Evolutionary conservation across 2,329 filamentous ascomycete species (phyloP), one percentile per base, ranked within the genome.

Genomic region (Penicillium sclerotiorum): DNA sequence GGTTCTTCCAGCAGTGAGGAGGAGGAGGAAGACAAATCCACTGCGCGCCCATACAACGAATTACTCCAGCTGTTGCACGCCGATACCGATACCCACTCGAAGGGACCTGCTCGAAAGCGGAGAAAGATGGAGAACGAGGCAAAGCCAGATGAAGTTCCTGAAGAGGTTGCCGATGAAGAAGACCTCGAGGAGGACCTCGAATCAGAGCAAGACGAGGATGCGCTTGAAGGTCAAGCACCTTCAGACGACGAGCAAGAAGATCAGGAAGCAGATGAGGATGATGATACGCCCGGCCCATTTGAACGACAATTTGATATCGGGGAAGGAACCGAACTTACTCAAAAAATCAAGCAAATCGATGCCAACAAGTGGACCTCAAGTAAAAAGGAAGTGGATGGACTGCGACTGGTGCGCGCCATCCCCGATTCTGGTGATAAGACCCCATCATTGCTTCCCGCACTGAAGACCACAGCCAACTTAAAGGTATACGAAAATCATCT

Each of bases 241-340:
- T 75, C 73, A 1, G 71, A 73, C 9, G 72, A 72, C 18, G 72
- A 72, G 39, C 70, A 74, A 42, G 63, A 68, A n/a, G 61, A 22
- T 4, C 55, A 70, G 20, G 65, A 56, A 28, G 49, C 44, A 9
- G 49, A 67, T 5, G 58, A 69, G 13, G 33, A 45, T 18, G 42
- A 45, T 1, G 70, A 75, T 36, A 64, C 74, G 22, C 73, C 72
- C 5, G 89, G 95, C 67, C 87, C 90, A 0, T 96, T 95, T 63
- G 88, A 94, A 56, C 73, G 77, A 7, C 93, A 96, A 71, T 95
- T 95, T 66, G 82, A 84, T 27, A 78, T 78, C 35, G 83, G 85
- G 0, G 81, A 92, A 38, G 82, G 88, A 41, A 77, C 79, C 5
- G 71, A 80, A 35, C 72, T 90, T 7, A 73, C 79, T 1, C 72